A percentile compares a stretch with the other conserved stretches of the same genome.
Conservation (phyloP, 305 asterid species). For the Fraxinus albicans region DNA sequence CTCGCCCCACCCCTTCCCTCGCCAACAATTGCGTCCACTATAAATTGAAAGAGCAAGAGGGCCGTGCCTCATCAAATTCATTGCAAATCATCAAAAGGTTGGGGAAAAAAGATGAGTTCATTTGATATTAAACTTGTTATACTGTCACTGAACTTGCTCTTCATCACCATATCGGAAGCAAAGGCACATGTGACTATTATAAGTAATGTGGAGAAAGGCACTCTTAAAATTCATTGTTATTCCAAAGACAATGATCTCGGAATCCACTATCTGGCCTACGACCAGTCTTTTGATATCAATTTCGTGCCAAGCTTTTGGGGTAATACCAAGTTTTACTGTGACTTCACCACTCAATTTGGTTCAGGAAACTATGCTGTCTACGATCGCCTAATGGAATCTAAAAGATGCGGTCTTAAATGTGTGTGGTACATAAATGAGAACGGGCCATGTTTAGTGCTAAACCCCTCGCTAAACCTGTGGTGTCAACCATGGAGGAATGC, state of each 20-base stretch:
- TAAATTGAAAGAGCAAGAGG: background rate
- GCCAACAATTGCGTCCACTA: background rate
- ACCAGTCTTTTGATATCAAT: background rate
- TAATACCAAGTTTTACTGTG: background rate
- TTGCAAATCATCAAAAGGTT: background rate
- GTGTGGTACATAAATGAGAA: background rate
- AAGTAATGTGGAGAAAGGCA: background rate
- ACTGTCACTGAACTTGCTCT: background rate
- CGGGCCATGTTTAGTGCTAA: background rate
- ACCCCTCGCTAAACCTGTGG: background rate
- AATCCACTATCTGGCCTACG: background rate
- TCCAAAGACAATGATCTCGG: background rate
- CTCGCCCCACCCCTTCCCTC: background rate
- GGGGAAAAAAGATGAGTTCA: background rate
- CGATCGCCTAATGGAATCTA: background rate
- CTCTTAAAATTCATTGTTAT: background rate
- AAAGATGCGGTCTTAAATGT: background rate
- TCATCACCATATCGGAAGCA: background rate
- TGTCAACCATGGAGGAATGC: background rate
- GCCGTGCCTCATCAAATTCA: background rate
- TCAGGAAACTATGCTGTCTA: background rate
- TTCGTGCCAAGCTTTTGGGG: background rate
- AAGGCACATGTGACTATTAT: background rate
- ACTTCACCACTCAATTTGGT: background rate
- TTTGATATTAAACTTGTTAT: background rate